phyloP scores from a whole-genome alignment of 108 stramenopile species.

The Fistulifera solaris region DNA sequence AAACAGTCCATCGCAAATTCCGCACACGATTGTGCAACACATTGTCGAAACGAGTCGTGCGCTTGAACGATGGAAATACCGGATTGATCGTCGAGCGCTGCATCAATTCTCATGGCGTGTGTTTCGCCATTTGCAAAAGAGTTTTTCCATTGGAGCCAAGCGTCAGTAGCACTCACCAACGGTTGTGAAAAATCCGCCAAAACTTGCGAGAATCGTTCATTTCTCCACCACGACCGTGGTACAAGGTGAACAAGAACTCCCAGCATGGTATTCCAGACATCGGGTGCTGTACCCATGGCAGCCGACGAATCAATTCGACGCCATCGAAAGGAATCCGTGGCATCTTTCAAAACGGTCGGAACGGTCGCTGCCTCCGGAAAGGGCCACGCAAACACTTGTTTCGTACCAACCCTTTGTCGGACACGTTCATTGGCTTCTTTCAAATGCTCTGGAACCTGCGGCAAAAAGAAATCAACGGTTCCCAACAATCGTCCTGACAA shows the following conservation, averaged over 20 bases:
- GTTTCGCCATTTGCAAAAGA: constrained; percentile 31
- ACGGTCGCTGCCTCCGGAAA: constrained; percentile 66
- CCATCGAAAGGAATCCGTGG: constrained; percentile 10
- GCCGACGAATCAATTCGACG: constrained; percentile 21
- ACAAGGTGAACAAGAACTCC: constrained; percentile 35
- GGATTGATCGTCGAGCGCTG: constrained; percentile 11
- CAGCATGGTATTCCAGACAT: constrained; percentile 52
- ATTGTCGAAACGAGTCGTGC: constrained; percentile 49
- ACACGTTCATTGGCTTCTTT: constrained; percentile 13
- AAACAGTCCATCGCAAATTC: constrained; percentile 48
- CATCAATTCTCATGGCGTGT: constrained; percentile 64
- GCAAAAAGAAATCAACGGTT: constrained; percentile 35
- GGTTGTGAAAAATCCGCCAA: constrained; percentile 58
- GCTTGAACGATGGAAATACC: constrained; percentile 34
- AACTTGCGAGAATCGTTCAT: constrained; percentile 33
- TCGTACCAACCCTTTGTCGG: constrained; percentile 29
- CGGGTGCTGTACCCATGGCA: constrained; percentile 59
- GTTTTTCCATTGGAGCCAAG: constrained; percentile 12
- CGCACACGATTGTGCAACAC: constrained; percentile 55
- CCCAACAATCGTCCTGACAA: constrained; percentile 42
- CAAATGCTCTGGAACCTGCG: background rate
- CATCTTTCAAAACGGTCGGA: constrained; percentile 18
- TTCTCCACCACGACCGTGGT: constrained; percentile 44
- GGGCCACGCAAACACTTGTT: constrained; percentile 53
- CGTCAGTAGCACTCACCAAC: constrained; percentile 34